Evolutionary conservation across 768 basidiomycete species (phyloP), one percentile per base, ranked within the genome.

Genomic region (Rhodotorula graminis): DNA sequence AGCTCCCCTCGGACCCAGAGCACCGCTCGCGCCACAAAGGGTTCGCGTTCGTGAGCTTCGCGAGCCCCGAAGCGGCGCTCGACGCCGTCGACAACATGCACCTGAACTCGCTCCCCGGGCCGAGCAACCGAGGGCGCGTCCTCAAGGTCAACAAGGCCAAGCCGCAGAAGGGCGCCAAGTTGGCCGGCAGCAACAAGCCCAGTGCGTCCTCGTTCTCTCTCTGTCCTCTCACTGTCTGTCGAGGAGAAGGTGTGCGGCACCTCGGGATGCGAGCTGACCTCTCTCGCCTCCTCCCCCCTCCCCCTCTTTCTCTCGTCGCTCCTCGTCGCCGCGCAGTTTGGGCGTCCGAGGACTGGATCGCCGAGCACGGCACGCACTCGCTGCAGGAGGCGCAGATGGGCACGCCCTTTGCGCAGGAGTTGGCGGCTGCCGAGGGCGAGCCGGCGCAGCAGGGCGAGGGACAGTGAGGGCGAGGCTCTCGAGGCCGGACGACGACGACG

Each of bases 71-170:
- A 33, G 92, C 95, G 81, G 93, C 95, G 10, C 90, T 91, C 79
- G 94, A 97, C 80, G 95, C 95, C 42, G 95, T 97, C 72, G 95
- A 98, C 84, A 98, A 98, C 83, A 97, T 93, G 91, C 93, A 98
- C 81, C 83, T 62, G n/a, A 76, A 76, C 49, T 53, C 62, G 18
- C 44, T 76, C 23, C 71, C 69, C 2, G 66, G 64, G 29, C 49
- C 61, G 49, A 67, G 66, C 37, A 70, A 76, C 60, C 61, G 59
- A 1, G 72, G 71, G 5, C 86, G 86, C 70, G 88, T 90, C 64
- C 82, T 91, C 73, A 90, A 89, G 82, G 92, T 89, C 61, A 95
- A 91, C 80, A 81, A 93, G 53, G 93, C 94, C 16, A 86, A 90
- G 58, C 91, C 92, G 11, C 87, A 88, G 84, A 93, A 90, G 79